These are phyloP conservation scores for Clonostachys rhizophaga DNA, from an alignment of 2,329 filamentous ascomycete genomes.

Conservation along the genomic window DNA sequence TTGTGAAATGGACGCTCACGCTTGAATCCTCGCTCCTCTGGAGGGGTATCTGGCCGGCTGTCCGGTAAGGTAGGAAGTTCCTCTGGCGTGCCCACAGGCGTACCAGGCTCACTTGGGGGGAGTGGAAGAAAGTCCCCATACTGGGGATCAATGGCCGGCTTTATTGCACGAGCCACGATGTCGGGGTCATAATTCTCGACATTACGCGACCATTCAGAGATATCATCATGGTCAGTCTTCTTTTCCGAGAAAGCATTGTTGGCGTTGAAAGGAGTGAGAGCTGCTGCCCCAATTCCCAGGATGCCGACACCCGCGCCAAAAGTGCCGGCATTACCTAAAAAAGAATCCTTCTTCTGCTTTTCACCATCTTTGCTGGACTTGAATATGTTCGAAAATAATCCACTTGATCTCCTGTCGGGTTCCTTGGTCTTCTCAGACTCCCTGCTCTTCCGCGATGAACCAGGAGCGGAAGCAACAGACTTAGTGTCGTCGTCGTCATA, in stretches of 20 bases:
- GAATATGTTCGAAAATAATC: conserved; percentile 44
- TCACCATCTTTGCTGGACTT: conserved; percentile 35
- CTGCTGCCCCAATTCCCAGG: conserved; percentile 19
- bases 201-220: conserved; percentile 12
- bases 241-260: conserved; percentile 9
- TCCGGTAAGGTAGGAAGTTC: conserved; percentile 52
- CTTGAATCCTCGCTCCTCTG: conserved; percentile 35
- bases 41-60: conserved; percentile 53
- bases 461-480: conserved; percentile 33
- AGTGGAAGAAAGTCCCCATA: conserved; percentile 62
- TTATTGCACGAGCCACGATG: conserved; percentile 52
- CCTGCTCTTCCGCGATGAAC: conserved; percentile 26
- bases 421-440: conserved; percentile 7
- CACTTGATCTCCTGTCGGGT: conserved; percentile 26
- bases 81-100: conserved; percentile 30
- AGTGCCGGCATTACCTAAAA: conserved; percentile 70
- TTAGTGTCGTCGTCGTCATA: conserved; percentile 42
- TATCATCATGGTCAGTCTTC: conserved; percentile 20
- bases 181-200: conserved; percentile 48
- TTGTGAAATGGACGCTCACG: conserved; percentile 34
- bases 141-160: conserved; percentile 62
- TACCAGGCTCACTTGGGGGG: conserved; percentile 53
- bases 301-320: conserved; percentile 64
- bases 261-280: conserved; percentile 17
- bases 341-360: conserved; percentile 43